Evolutionary conservation across 306 rosid species (phyloP).

Genomic region (Cucurbita pepo): DNA sequence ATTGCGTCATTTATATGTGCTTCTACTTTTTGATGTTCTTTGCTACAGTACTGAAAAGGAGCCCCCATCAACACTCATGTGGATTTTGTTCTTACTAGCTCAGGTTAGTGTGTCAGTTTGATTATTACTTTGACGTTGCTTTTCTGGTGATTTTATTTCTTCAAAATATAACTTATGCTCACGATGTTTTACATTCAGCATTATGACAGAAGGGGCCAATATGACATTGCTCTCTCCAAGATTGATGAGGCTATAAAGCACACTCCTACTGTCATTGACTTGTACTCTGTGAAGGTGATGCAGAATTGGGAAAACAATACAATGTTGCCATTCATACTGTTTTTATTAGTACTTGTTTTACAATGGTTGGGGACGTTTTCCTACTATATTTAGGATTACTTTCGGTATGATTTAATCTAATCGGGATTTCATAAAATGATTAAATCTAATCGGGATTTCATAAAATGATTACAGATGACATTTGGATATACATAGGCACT

Average conservation of each 20-base stretch:
- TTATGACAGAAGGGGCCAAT: slow-evolving; percentile 78
- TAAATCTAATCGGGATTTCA: background rate
- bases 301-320: background rate
- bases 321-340: background rate
- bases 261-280: slow-evolving; percentile 93
- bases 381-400: background rate
- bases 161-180: slow-evolving; percentile 6
- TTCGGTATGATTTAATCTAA: background rate
- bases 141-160: background rate
- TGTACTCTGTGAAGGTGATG: slow-evolving; percentile 83
- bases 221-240: slow-evolving; percentile 61
- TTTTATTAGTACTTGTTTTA: background rate
- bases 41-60: slow-evolving; percentile 59
- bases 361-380: background rate
- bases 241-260: slow-evolving; percentile 77
- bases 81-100: slow-evolving; percentile 84
- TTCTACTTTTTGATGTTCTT: slow-evolving; percentile 6
- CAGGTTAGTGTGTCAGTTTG: slow-evolving; percentile 39
- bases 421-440: background rate
- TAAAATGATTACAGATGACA: background rate
- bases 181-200: slow-evolving; percentile 46
- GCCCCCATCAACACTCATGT: slow-evolving; percentile 88
- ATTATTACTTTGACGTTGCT: background rate
- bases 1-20: slow-evolving; percentile 1
- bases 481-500: background rate